Evolutionary conservation across 306 rosid species (phyloP).

Genomic region (Hippophae rhamnoides): DNA sequence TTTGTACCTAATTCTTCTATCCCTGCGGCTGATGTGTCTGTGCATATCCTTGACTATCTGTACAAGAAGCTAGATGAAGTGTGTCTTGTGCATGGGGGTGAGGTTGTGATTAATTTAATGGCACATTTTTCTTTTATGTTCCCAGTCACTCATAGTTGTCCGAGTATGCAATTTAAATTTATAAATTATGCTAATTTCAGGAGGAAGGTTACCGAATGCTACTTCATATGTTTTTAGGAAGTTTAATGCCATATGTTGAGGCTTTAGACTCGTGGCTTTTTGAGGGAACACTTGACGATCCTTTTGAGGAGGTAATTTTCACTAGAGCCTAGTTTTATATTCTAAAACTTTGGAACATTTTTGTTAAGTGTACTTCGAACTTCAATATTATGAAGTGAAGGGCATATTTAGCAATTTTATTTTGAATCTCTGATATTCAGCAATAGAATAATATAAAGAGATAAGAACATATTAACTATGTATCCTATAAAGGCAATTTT

Average conservation of each 20-base stretch:
- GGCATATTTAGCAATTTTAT: neutral
- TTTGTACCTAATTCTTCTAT: constrained; percentile 48
- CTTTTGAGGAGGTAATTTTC: constrained; percentile 76
- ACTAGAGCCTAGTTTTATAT: constrained; percentile 13
- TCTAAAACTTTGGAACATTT: constrained; percentile 2
- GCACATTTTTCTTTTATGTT: constrained; percentile 16
- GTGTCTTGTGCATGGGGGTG: constrained; percentile 89
- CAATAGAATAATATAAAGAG: too few species aligned
- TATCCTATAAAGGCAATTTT: constrained; percentile 13
- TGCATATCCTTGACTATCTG: constrained; percentile 72
- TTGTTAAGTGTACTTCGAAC: constrained; percentile 1
- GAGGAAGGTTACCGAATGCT: constrained; percentile 82
- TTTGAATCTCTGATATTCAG: too few species aligned
- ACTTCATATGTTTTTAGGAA: constrained; percentile 73
- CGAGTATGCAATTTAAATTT: constrained; percentile 22
- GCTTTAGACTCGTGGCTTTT: constrained; percentile 98
- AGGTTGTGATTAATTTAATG: constrained; percentile 51
- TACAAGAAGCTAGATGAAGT: constrained; percentile 75
- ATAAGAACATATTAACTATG: neutral
- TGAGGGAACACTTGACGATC: constrained; percentile 92
- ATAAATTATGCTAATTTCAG: constrained; percentile 34
- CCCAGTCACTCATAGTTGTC: constrained; percentile 8
- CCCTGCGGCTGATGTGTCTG: constrained; percentile 66
- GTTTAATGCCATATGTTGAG: constrained; percentile 82
- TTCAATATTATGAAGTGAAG: neutral